phyloP scores from a whole-genome alignment of 129 eudicot genomes.

The Heracleum sosnowskyi region DNA sequence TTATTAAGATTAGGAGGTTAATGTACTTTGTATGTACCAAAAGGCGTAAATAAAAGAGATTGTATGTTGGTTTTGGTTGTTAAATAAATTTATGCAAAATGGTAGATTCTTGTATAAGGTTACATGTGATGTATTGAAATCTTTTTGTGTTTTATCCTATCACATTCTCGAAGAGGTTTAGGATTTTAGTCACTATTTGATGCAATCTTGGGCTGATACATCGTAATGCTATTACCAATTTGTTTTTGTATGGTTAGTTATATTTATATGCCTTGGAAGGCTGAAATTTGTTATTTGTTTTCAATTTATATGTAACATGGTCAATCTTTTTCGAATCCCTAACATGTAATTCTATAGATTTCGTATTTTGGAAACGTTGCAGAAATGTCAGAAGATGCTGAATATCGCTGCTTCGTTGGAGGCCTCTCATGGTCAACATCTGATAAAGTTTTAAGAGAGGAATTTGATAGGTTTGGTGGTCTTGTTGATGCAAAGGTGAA shows the following conservation, averaged over 20 bases:
- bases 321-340: not conserved
- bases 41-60: not conserved
- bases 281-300: not conserved
- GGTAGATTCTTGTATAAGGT: not conserved
- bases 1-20: not conserved
- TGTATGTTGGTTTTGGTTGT: not conserved
- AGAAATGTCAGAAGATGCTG: conserved; percentile 75
- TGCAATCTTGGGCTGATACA: not conserved
- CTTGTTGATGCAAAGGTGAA: conserved; percentile 88
- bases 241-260: not conserved
- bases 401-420: conserved; percentile 96
- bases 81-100: not conserved
- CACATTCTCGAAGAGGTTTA: not conserved
- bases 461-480: conserved; percentile 87
- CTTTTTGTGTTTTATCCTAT: not conserved
- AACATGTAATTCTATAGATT: not conserved
- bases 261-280: not conserved
- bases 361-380: conserved; percentile 19
- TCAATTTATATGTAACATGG: not conserved
- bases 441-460: conserved; percentile 69
- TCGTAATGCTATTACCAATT: not conserved
- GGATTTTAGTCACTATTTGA: not conserved
- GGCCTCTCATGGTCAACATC: conserved; percentile 92
- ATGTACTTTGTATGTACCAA: not conserved
- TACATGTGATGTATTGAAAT: not conserved